These are phyloP conservation scores for Phytophthora cryptogea DNA, from an alignment of 352 stramenopile genomes.

Conservation along the genomic window DNA sequence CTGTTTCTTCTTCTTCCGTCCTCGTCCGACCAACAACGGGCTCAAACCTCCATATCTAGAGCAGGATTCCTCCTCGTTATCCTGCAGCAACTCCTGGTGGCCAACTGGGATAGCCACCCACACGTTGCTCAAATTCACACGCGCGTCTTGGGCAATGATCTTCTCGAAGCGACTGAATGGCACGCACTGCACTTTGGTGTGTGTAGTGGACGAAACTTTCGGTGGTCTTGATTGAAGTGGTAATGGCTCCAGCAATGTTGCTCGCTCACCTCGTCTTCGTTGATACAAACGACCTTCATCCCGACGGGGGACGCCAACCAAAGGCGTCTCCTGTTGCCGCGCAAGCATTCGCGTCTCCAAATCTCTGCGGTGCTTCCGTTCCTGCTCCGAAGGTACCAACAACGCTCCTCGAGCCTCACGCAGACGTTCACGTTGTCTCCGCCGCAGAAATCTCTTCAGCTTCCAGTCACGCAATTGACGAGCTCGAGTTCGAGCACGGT, in stretches of 20 bases:
- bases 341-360: conserved; percentile 35
- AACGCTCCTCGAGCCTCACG: conserved; percentile 37
- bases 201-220: conserved; percentile 30
- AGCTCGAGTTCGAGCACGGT: conserved; percentile 37
- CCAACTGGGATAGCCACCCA: conserved; percentile 65
- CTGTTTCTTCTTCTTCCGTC: conserved; percentile 17
- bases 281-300: conserved; percentile 7
- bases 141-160: conserved; percentile 40
- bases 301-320: conserved; percentile 19
- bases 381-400: conserved; percentile 28
- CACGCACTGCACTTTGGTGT: conserved; percentile 45
- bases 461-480: conserved; percentile 31
- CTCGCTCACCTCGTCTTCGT: conserved; percentile 18
- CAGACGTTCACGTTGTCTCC: conserved; percentile 40
- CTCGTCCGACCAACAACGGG: conserved; percentile 27
- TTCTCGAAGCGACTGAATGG: conserved; percentile 54
- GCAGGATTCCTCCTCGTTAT: background rate
- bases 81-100: conserved; percentile 16
- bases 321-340: conserved; percentile 36
- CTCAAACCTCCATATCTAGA: conserved; percentile 9
- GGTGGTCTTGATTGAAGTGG: conserved; percentile 35
- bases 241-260: conserved; percentile 46
- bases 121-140: conserved; percentile 59
- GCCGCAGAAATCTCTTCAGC: conserved; percentile 24
- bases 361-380: conserved; percentile 14